Percentiles rank a stretch among this genome's conserved stretches.
Evolutionary conservation across 768 basidiomycete species (phyloP).

Genomic region (Scleroderma bovista): DNA sequence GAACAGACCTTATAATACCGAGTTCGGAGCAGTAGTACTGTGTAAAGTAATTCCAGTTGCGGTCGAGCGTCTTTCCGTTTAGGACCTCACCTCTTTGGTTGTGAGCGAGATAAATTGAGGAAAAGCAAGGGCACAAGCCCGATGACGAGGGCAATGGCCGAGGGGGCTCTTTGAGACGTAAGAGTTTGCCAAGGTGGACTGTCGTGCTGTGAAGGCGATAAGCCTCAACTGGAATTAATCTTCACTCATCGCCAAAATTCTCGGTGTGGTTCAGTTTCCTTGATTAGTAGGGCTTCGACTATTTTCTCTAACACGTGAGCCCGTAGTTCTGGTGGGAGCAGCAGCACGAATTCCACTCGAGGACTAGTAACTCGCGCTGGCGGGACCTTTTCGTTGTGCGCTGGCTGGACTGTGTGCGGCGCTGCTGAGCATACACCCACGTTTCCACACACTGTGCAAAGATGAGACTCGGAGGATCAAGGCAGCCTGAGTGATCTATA

Average conservation of each 20-base stretch:
- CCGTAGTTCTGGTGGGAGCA: background rate
- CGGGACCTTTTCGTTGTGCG: too few relatives aligned
- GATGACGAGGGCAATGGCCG: constrained; percentile 73
- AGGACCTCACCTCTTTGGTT: constrained; percentile 75
- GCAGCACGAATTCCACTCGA: background rate
- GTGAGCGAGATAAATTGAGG: background rate
- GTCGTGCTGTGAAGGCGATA: background rate
- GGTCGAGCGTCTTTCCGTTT: constrained; percentile 85
- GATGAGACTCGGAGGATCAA: too few relatives aligned
- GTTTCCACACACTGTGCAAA: too few relatives aligned
- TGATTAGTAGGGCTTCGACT: background rate
- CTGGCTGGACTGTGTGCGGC: too few relatives aligned
- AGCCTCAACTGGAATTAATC: too few relatives aligned
- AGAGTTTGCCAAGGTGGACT: constrained; percentile 42
- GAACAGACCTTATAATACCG: constrained; percentile 75
- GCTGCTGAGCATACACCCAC: too few relatives aligned
- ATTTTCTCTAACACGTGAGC: background rate
- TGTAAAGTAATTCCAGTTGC: constrained; percentile 83
- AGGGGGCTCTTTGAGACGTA: constrained; percentile 61
- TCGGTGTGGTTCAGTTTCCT: background rate
- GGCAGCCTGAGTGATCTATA: too few relatives aligned
- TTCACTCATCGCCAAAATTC: too few relatives aligned
- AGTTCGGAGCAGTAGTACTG: constrained; percentile 85
- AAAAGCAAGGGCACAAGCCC: constrained; percentile 42
- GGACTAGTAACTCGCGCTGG: constrained; percentile 11